Evolutionary conservation across 441 rosid genomes (phyloP), one percentile per base, ranked within the genome.

Genomic region (Manihot esculenta): DNA sequence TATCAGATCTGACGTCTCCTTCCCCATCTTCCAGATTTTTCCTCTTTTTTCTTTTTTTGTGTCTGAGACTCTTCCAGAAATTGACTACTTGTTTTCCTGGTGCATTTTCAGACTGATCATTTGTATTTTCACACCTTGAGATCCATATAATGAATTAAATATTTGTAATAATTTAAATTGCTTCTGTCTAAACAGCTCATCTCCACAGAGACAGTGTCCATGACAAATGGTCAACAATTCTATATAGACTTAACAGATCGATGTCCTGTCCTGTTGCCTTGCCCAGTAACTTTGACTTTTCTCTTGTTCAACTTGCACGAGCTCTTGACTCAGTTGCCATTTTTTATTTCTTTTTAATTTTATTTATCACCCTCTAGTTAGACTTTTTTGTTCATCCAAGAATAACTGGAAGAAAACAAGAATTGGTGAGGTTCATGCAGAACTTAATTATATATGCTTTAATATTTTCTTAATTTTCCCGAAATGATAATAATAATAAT

Each of bases 11-110:
- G 35, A 30, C 35, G 35, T 30, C 35, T 30, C 35, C 35, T 4
- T 30, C 35, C 35, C 35, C 35, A 2, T 2, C 35, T n/a, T n/a
- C n/a, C n/a, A n/a, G n/a, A n/a, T n/a, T n/a, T n/a, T n/a, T n/a
- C n/a, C n/a, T n/a, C n/a, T n/a, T n/a, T n/a, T n/a, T n/a, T n/a
- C n/a, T n/a, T n/a, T n/a, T n/a, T n/a, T n/a, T n/a, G n/a, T n/a
- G n/a, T n/a, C n/a, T n/a, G n/a, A n/a, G n/a, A n/a, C n/a, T 10
- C 61, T 68, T 75, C 77, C 68, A 74, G 79, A 83, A 78, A 76
- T 73, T 66, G 79, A 76, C 76, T 41, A 26, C 7, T 1, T 1
- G 12, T 5, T 0, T 27, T 0, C 21, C 27, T 27, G 23, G 35
- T 30, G 2, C 35, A 30, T 30, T 4, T 9, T 1, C 20, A n/a